Evolutionary conservation across 345 rosid species (phyloP).

Genomic region (Populus davidiana): DNA sequence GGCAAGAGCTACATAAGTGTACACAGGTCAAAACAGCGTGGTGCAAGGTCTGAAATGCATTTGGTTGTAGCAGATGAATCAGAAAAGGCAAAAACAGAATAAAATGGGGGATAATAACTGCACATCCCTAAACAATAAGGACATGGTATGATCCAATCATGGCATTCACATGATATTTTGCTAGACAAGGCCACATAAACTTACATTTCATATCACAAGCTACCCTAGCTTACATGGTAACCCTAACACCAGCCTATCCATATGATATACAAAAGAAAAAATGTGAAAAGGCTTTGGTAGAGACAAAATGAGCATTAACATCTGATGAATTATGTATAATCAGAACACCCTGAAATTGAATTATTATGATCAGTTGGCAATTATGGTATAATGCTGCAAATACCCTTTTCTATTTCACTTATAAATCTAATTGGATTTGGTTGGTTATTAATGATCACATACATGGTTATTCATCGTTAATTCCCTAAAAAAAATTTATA

Average conservation of each 20-base stretch:
- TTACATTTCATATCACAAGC: not conserved
- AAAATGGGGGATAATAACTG: not conserved
- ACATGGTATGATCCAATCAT: not conserved
- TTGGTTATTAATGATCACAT: not conserved
- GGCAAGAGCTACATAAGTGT: not conserved
- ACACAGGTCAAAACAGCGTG: not conserved
- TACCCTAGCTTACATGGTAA: not conserved
- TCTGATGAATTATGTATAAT: not conserved
- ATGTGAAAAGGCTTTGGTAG: not conserved
- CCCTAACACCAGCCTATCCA: not conserved
- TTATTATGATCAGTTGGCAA: not conserved
- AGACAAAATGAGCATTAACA: not conserved
- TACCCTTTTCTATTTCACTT: not conserved
- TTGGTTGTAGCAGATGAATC: not conserved
- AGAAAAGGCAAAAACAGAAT: not conserved
- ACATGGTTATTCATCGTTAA: not conserved
- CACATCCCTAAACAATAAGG: not conserved
- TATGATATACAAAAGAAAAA: not conserved
- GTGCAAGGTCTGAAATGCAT: not conserved
- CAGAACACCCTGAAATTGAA: not conserved
- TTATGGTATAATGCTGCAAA: not conserved
- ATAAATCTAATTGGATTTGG: not conserved
- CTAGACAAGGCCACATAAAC: not conserved
- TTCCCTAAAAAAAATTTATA: not conserved
- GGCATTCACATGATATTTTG: not conserved